These are phyloP conservation scores for Ganoderma boninense DNA, from an alignment of 1,284 basidiomycete species.

Conservation along the genomic window DNA sequence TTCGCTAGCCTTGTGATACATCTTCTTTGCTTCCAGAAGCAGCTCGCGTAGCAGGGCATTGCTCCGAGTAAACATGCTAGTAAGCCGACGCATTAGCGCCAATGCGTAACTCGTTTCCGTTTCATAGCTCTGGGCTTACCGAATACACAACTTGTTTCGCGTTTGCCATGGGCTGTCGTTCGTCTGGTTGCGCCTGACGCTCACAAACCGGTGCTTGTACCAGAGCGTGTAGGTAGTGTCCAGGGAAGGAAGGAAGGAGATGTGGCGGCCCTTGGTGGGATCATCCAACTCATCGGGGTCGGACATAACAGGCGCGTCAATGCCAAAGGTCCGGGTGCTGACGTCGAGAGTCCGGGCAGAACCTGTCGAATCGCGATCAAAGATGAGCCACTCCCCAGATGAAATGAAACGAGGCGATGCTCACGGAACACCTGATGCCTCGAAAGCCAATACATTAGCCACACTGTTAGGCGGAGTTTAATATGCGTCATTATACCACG, in stretches of 20 bases:
- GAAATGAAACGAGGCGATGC: constrained; percentile 11
- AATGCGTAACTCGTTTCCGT: background rate
- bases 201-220: constrained; percentile 43
- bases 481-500: background rate
- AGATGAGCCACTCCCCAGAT: constrained; percentile 2
- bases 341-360: constrained; percentile 43
- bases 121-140: constrained; percentile 30
- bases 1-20: constrained; percentile 58
- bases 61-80: constrained; percentile 60
- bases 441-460: constrained; percentile 47
- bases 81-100: background rate
- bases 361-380: constrained; percentile 22
- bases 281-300: constrained; percentile 32
- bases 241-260: constrained; percentile 42
- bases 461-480: constrained; percentile 30
- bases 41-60: constrained; percentile 58
- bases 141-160: constrained; percentile 39
- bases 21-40: constrained; percentile 62
- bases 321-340: constrained; percentile 38
- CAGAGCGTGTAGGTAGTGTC: constrained; percentile 41
- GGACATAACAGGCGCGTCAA: constrained; percentile 29
- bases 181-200: constrained; percentile 37
- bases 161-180: constrained; percentile 34
- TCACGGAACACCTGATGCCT: constrained; percentile 44
- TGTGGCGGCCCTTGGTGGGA: constrained; percentile 34